Conservation (phyloP, 345 rosid genomes). For the Orychophragmus violaceus region DNA sequence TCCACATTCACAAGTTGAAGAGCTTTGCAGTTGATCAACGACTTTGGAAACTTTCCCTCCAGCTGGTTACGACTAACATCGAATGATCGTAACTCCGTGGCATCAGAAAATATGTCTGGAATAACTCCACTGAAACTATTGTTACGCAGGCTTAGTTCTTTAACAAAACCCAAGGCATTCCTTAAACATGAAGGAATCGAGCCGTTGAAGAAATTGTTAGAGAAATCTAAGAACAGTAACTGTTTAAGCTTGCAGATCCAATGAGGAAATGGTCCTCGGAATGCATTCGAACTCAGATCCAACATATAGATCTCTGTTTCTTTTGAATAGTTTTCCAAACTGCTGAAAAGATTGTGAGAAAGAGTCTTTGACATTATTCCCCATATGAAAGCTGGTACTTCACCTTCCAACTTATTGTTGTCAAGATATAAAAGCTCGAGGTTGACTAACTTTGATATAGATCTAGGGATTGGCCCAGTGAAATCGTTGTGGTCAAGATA, state of each 20-base stretch:
- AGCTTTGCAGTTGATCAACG: constrained; percentile 2
- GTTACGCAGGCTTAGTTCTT: not conserved
- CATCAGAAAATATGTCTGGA: constrained; percentile 11
- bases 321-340: not conserved
- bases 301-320: not conserved
- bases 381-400: not conserved
- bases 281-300: not conserved
- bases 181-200: constrained; percentile 25
- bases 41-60: constrained; percentile 21
- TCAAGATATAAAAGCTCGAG: not conserved
- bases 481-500: not conserved
- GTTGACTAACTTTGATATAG: not conserved
- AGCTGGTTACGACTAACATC: constrained; percentile 25
- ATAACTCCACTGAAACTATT: constrained; percentile 1
- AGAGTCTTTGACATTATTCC: not conserved
- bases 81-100: not conserved
- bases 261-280: constrained; percentile 14
- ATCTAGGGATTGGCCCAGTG: not conserved
- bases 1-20: constrained; percentile 38
- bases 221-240: constrained; percentile 36
- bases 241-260: constrained; percentile 25
- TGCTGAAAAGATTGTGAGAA: not conserved
- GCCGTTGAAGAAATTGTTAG: constrained; percentile 36
- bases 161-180: not conserved
- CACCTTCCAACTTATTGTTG: not conserved